Evolutionary conservation across 768 basidiomycete species (phyloP), one percentile per base, ranked within the genome.

Genomic region (Amanita rimosa): DNA sequence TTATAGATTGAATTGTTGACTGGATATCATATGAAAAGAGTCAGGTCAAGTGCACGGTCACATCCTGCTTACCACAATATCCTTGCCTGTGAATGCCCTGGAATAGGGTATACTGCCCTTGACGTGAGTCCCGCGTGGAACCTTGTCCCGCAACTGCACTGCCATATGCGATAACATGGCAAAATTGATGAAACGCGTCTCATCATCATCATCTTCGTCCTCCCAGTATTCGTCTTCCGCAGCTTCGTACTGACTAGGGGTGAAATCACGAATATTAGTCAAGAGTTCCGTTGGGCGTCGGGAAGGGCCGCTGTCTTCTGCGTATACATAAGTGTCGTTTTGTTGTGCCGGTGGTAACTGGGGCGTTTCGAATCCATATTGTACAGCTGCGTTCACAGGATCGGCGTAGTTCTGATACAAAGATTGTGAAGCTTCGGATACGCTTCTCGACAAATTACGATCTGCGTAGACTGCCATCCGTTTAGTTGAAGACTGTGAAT

Each of bases 51-150:
- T 44, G 5, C 34, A 14, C 19, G 49, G 33, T 33, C 21, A 29
- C 31, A 13, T 14, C 22, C 13, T 6, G 79, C 89, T 57, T 66
- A 91, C 85, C 50, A 96, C 90, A 29, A 93, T 79, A 62, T 97
- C 93, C 56, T 87, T 90, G 7, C 94, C 95, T 5, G 95, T 97
- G 58, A 98, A 98, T 26, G 89, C 87, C 5, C 81, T 73, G 3
- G 84, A 85, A 62, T 95, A 95, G 1, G 89, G 87, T 24, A 97
- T 86, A 49, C 90, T 88, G n/a, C 90, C 90, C 67, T 96, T 96
- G 42, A 92, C 86, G 56, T 96, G 94, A 3, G 79, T 82, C 3
- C 85, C 85, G 44, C 90, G 75, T 4, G 86, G 86, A 1, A 98
- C 91, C 57, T 85, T 85, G 65, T 96, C 93, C 39, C 84, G 77